These are phyloP conservation scores for Aspergillus sp. DNA, from an alignment of 2,329 filamentous ascomycete species.

Conservation along the genomic window DNA sequence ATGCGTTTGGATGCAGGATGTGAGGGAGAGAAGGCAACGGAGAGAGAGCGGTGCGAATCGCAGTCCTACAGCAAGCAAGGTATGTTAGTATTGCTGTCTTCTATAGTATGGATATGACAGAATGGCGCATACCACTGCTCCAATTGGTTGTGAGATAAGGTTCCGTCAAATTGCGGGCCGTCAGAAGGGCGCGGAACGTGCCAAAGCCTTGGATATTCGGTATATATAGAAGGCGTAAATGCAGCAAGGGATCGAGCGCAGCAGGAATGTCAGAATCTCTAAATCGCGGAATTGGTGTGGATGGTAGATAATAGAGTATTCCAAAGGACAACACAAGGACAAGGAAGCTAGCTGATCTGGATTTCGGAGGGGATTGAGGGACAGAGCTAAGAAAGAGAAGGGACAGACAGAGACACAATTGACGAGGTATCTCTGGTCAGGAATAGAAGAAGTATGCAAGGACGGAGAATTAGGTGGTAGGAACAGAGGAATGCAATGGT, in stretches of 20 bases:
- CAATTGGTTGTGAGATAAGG: not conserved
- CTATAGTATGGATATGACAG: too few relatives aligned
- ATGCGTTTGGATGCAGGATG: conserved; percentile 1
- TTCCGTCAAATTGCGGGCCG: not conserved
- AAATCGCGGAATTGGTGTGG: not conserved
- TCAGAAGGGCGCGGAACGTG: not conserved
- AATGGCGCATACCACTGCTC: too few relatives aligned
- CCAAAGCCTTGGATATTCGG: not conserved
- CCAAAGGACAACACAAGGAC: too few relatives aligned
- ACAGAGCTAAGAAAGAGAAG: too few relatives aligned
- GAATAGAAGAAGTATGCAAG: not conserved
- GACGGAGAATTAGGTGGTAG: not conserved
- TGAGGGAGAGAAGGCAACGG: conserved; percentile 10
- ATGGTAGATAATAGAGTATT: too few relatives aligned
- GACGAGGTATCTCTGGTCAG: too few relatives aligned
- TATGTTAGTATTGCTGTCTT: not conserved
- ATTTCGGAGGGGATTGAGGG: too few relatives aligned
- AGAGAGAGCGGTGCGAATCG: not conserved
- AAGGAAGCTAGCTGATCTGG: too few relatives aligned
- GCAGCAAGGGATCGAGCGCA: not conserved
- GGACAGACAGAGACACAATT: too few relatives aligned
- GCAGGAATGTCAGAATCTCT: not conserved
- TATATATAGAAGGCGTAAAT: not conserved
- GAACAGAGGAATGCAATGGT: not conserved
- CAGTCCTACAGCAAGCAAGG: not conserved